phyloP scores from a whole-genome alignment of 495 filamentous ascomycete genomes.

The Cudoniella acicularis region DNA sequence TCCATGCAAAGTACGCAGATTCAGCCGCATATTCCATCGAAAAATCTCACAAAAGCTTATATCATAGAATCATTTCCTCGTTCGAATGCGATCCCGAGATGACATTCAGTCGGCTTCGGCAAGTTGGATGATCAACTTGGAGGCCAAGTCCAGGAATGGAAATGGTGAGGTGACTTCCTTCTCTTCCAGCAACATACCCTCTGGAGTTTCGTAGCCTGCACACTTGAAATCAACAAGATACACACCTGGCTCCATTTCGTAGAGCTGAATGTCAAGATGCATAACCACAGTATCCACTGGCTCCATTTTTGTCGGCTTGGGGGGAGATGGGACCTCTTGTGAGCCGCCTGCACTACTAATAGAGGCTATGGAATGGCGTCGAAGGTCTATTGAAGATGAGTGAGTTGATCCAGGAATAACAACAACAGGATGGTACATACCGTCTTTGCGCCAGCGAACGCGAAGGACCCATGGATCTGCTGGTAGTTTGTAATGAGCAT shows the following conservation, averaged over 20 bases:
- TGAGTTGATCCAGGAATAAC: constrained; percentile 25
- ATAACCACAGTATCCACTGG: constrained; percentile 64
- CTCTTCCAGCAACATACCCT: constrained; percentile 57
- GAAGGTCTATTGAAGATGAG: constrained; percentile 27
- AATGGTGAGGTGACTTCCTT: constrained; percentile 74
- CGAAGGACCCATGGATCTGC: constrained; percentile 95
- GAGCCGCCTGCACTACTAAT: constrained; percentile 29
- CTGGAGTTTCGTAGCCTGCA: constrained; percentile 84
- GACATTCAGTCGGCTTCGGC: constrained; percentile 56
- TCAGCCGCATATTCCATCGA: background rate
- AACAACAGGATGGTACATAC: constrained; percentile 48
- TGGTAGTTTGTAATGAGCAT: constrained; percentile 68
- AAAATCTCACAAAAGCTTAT: background rate
- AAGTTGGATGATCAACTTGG: constrained; percentile 69
- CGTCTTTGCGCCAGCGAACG: constrained; percentile 78
- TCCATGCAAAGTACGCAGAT: background rate
- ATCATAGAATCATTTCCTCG: too few species aligned
- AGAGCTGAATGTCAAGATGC: constrained; percentile 94
- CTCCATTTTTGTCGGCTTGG: constrained; percentile 24
- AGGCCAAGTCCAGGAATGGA: constrained; percentile 73
- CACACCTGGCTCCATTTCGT: constrained; percentile 87
- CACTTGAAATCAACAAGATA: constrained; percentile 99
- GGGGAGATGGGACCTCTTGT: constrained; percentile 25
- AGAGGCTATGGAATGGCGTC: constrained; percentile 29
- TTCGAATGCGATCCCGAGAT: background rate